Conservation (phyloP, 208 protist genomes). For the Zelonia costaricensis region DNA sequence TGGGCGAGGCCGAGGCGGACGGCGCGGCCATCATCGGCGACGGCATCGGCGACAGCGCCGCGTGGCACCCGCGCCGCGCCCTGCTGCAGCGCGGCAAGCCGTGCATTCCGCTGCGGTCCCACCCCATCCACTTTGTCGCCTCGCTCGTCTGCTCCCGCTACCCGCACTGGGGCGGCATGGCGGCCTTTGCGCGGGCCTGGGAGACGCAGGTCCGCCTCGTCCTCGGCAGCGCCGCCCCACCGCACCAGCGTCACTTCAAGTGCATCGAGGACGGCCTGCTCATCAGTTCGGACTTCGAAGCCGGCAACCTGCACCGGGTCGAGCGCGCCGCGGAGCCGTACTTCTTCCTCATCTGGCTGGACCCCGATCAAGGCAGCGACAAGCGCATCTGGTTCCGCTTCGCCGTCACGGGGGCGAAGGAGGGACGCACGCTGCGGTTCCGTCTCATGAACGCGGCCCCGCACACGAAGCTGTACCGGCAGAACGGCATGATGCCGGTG, state of each 20-base stretch:
- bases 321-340: constrained; percentile 48
- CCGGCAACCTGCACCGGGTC: constrained; percentile 82
- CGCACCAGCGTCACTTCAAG: constrained; percentile 68
- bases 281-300: constrained; percentile 76
- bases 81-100: constrained; percentile 32
- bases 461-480: constrained; percentile 75
- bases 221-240: constrained; percentile 53
- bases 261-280: constrained; percentile 46
- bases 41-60: constrained; percentile 11
- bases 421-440: constrained; percentile 50
- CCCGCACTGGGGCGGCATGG: constrained; percentile 53
- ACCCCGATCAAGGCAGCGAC: constrained; percentile 64
- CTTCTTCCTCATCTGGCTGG: constrained; percentile 73
- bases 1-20: constrained; percentile 24
- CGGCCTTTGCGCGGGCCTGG: constrained; percentile 61
- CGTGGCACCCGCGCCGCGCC: constrained; percentile 11
- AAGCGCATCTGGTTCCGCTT: constrained; percentile 92
- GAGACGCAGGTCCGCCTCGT: constrained; percentile 76
- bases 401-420: constrained; percentile 49
- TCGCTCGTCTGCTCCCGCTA: constrained; percentile 43
- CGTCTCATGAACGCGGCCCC: constrained; percentile 77
- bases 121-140: constrained; percentile 63
- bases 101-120: constrained; percentile 41
- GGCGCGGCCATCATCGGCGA: constrained; percentile 16
- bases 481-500: constrained; percentile 82